A percentile compares a stretch with the other conserved stretches of the same genome.
phyloP scores from a whole-genome alignment of 176 grass and related monocot species.

The Musa beccarii region DNA sequence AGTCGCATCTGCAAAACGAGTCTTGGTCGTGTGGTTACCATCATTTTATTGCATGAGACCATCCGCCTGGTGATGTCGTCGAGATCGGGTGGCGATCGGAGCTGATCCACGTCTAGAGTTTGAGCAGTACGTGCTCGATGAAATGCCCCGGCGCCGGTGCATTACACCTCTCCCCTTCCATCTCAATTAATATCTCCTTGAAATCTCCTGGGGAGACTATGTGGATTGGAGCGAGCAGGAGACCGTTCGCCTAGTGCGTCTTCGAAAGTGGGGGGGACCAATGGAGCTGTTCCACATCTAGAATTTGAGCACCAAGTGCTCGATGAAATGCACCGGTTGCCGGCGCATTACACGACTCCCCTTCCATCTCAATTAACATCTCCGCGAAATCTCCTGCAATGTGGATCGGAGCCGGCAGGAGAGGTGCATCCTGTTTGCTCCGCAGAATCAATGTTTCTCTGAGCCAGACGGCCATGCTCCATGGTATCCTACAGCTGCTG shows the following conservation, averaged over 20 bases:
- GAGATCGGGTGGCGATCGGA: too few species aligned
- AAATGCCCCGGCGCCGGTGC: not conserved
- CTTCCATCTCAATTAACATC: not conserved
- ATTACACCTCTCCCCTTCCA: too few species aligned
- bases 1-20: too few species aligned
- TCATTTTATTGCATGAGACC: too few species aligned
- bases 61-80: too few species aligned
- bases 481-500: not conserved
- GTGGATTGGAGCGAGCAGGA: not conserved
- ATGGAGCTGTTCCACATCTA: too few species aligned
- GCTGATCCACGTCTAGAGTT: too few species aligned
- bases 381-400: not conserved
- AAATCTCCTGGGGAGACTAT: not conserved
- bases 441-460: not conserved
- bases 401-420: not conserved
- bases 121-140: not conserved
- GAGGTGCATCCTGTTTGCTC: not conserved
- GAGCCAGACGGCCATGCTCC: not conserved
- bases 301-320: too few species aligned
- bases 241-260: not conserved
- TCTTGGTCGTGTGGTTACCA: too few species aligned
- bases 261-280: too few species aligned
- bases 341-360: too few species aligned
- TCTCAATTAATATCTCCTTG: not conserved
- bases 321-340: too few species aligned